Percentiles rank a stretch among this genome's conserved stretches.
Evolutionary conservation across 2,329 filamentous ascomycete genomes (phyloP).

Genomic region (Diaporthe sp.): DNA sequence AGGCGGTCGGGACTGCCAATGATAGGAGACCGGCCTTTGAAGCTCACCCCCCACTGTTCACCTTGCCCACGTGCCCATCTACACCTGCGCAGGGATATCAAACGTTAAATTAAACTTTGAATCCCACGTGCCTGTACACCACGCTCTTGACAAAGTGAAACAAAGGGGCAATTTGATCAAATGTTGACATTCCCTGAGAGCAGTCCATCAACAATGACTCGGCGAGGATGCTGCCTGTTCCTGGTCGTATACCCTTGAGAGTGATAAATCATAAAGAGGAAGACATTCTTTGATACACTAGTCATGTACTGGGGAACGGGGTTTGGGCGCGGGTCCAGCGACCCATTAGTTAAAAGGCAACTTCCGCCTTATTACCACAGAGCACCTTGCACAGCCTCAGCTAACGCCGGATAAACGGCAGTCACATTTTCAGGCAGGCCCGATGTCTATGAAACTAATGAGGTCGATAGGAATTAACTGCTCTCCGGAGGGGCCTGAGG

Average conservation of each 20-base stretch:
- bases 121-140: neutral
- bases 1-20: neutral
- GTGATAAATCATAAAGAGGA: neutral
- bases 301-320: neutral
- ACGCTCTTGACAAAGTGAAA: neutral
- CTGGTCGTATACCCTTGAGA: neutral
- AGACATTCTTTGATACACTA: conserved; percentile 1
- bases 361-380: neutral
- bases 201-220: neutral
- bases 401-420: neutral
- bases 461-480: neutral
- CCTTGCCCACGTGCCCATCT: neutral
- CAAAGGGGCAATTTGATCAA: neutral
- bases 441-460: neutral
- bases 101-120: neutral
- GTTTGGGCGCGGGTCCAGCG: neutral
- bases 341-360: neutral
- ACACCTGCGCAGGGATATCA: neutral
- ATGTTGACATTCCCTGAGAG: neutral
- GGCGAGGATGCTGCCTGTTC: neutral
- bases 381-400: neutral
- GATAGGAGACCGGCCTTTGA: neutral
- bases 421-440: neutral
- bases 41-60: neutral
- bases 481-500: neutral